These are phyloP conservation scores for Arthrinium phaeospermum DNA, from an alignment of 2,329 filamentous ascomycete species.

Conservation along the genomic window DNA sequence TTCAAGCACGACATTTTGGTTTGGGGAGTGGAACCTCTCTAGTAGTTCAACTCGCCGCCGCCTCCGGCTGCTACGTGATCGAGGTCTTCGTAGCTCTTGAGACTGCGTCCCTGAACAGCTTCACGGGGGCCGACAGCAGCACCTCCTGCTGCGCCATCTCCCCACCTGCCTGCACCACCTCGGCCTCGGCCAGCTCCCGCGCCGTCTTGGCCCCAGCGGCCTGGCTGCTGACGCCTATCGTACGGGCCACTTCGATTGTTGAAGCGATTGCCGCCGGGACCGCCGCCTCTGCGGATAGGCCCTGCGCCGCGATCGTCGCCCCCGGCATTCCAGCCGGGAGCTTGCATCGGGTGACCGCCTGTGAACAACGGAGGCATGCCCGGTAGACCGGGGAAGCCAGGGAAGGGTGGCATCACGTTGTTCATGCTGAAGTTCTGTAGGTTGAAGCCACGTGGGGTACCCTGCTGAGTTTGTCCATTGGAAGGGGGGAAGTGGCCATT, in stretches of 20 bases:
- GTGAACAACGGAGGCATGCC: conserved; percentile 60
- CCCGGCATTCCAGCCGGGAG: conserved; percentile 55
- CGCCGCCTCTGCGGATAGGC: conserved; percentile 72
- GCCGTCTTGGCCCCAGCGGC: conserved; percentile 54
- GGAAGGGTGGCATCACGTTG: conserved; percentile 62
- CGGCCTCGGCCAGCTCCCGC: conserved; percentile 59
- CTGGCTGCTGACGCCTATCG: conserved; percentile 68
- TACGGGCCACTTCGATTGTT: conserved; percentile 74
- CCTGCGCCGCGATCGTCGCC: conserved; percentile 64
- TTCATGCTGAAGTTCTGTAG: conserved; percentile 73
- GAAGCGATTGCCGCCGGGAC: conserved; percentile 60
- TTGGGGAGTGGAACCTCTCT: conserved; percentile 30
- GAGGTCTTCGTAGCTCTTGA: conserved; percentile 97
- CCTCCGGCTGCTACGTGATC: conserved; percentile 81
- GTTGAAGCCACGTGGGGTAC: conserved; percentile 92
- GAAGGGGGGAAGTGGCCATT: conserved; percentile 92
- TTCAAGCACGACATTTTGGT: background rate
- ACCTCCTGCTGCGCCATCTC: conserved; percentile 74
- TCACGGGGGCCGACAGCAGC: conserved; percentile 84
- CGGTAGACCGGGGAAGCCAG: conserved; percentile 61
- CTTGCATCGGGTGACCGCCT: conserved; percentile 48
- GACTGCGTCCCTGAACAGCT: conserved; percentile 86
- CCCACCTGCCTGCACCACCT: conserved; percentile 65
- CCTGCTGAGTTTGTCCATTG: conserved; percentile 75
- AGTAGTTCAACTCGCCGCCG: conserved; percentile 91